These are phyloP conservation scores for Exophiala sp. DNA, from an alignment of 2,329 filamentous ascomycete genomes.

Conservation along the genomic window DNA sequence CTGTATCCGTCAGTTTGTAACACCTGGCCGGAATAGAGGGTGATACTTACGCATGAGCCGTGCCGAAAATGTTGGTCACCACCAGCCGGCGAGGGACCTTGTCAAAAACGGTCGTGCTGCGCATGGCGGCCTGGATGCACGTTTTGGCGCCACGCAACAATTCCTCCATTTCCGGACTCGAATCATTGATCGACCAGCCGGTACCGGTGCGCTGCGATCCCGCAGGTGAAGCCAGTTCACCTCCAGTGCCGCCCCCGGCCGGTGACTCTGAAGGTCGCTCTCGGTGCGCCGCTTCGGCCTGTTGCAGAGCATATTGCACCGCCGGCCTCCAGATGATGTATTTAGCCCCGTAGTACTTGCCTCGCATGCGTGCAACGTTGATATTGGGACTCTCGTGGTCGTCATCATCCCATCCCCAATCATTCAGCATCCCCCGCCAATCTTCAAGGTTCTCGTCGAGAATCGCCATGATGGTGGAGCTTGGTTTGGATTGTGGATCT, in stretches of 20 bases:
- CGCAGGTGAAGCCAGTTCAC: conserved; percentile 37
- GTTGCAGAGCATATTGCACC: conserved; percentile 54
- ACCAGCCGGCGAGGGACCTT: conserved; percentile 61
- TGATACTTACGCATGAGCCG: conserved; percentile 79
- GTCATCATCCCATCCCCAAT: conserved; percentile 54
- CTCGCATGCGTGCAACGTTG: conserved; percentile 73
- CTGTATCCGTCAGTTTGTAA: conserved; percentile 43
- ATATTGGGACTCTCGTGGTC: conserved; percentile 71
- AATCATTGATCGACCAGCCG: conserved; percentile 34
- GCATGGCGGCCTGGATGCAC: conserved; percentile 68
- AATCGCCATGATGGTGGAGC: conserved; percentile 33
- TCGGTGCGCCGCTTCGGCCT: conserved; percentile 4
- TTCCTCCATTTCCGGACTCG: conserved; percentile 29
- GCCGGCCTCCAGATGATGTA: conserved; percentile 86
- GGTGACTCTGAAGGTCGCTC: conserved; percentile 32
- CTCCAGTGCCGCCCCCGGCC: conserved; percentile 29
- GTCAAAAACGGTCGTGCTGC: conserved; percentile 80
- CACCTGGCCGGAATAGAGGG: not conserved
- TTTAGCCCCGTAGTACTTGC: conserved; percentile 89
- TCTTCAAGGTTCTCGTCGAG: conserved; percentile 46
- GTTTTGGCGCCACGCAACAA: conserved; percentile 48
- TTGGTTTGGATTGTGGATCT: conserved; percentile 25
- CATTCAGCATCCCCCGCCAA: conserved; percentile 50
- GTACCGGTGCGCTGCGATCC: conserved; percentile 32
- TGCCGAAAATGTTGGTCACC: conserved; percentile 94